Conservation (phyloP, 192 early-diverging fungal species). For the Pecoramyces ruminantium region DNA sequence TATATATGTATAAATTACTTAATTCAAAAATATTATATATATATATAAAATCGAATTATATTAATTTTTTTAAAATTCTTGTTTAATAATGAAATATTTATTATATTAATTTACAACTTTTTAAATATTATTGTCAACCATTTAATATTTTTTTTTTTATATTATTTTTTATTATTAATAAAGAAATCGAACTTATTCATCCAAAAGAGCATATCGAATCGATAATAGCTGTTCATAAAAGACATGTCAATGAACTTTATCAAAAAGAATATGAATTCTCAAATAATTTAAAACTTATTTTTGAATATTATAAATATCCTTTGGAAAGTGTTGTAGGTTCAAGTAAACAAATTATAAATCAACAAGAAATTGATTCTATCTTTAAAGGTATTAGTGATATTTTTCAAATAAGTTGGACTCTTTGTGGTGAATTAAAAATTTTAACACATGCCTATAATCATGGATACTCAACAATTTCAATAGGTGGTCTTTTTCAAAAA, state of each 20-base stretch:
- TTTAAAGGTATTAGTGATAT: neutral
- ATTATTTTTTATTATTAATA: neutral
- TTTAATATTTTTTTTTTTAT: too few relatives aligned
- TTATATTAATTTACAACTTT: too few relatives aligned
- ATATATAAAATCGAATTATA: too few relatives aligned
- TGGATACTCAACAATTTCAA: neutral
- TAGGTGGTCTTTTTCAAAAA: neutral
- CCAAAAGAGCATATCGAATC: neutral
- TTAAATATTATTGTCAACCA: too few relatives aligned
- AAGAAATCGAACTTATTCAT: neutral
- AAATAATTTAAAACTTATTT: neutral
- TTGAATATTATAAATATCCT: neutral
- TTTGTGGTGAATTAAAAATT: neutral
- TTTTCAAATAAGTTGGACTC: neutral
- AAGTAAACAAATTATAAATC: neutral
- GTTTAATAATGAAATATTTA: too few relatives aligned
- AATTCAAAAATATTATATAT: too few relatives aligned
- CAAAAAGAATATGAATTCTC: neutral
- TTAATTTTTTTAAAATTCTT: too few relatives aligned
- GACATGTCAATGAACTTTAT: neutral
- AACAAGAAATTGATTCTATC: neutral
- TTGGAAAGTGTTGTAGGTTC: neutral
- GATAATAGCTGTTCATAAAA: neutral
- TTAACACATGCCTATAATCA: neutral
- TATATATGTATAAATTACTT: too few relatives aligned